Evolutionary conservation across 495 filamentous ascomycete genomes (phyloP), one percentile per base, ranked within the genome.

Genomic region (Tuber microsphaerosporum): DNA sequence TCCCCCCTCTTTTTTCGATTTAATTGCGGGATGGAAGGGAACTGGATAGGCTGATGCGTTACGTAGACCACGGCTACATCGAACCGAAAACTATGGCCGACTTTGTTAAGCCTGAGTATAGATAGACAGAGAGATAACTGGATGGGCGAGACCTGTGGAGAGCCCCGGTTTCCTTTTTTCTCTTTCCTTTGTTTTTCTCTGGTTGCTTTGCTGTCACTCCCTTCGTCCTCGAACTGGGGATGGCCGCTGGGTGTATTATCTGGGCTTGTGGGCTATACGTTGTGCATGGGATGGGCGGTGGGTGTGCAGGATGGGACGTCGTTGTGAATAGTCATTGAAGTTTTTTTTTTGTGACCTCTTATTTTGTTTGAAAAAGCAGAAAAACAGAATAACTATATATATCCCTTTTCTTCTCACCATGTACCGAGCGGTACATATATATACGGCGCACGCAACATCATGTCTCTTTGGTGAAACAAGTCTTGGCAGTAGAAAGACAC

Each of bases 21-120:
- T 61, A 16, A 65, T 65, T 65, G 26, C 26, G 26, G n/a, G 26
- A 31, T 65, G 26, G 56, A 31, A 65, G 26, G 12, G 56, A 12
- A 65, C 31, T 31, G 26, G 26, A 17, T 65, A 65, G 56, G 26
- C 56, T 65, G 16, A 65, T 65, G 56, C 3, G 12, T 65, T 68
- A 75, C 31, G 80, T 86, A 78, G 87, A 87, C 71, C 75, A 89
- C 82, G 84, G 78, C 73, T 86, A 88, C 84, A 85, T 83, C 74
- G 86, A 88, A 82, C 85, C 83, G 69, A 94, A 95, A 90, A 97
- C 91, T 75, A 93, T 97, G 79, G 92, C 92, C 84, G 91, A 99
- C 88, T 97, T 86, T 86, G 91, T 99, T 84, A 92, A 91, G 89
- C 92, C 93, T 43, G 88, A 95, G 82, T 98, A 98, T 89, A 89